Evolutionary conservation across 208 protist species (phyloP).

Genomic region (Leishmania lainsoni): DNA sequence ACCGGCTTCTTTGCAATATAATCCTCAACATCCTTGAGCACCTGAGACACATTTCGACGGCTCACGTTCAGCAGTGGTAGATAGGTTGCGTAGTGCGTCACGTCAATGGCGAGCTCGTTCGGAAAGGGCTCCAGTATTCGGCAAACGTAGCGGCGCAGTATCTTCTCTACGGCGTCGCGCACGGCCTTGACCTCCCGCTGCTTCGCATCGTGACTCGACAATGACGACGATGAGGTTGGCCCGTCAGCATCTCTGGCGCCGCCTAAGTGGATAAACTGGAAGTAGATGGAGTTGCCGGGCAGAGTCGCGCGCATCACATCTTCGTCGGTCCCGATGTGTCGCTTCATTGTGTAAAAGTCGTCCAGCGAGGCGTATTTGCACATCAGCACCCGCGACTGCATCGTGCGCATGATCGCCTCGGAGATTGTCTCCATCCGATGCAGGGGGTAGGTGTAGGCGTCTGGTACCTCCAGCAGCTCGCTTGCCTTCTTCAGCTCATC

Average conservation of each 20-base stretch:
- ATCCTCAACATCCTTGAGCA: slow-evolving; percentile 27
- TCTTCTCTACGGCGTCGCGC: slow-evolving; percentile 24
- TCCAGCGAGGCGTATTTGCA: slow-evolving; percentile 37
- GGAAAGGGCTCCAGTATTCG: slow-evolving; percentile 39
- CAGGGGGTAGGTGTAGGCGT: slow-evolving; percentile 34
- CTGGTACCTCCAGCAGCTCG: slow-evolving; percentile 23
- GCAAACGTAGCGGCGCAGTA: slow-evolving; percentile 45
- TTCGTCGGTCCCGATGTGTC: slow-evolving; percentile 28
- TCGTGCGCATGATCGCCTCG: slow-evolving; percentile 42
- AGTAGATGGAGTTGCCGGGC: slow-evolving; percentile 2
- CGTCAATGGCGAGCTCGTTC: slow-evolving; percentile 51
- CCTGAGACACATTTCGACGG: slow-evolving; percentile 39
- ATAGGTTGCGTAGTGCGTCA: slow-evolving; percentile 50
- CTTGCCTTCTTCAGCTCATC: not conserved
- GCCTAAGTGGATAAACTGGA: slow-evolving; percentile 12
- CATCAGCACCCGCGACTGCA: slow-evolving; percentile 42
- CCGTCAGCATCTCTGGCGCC: not conserved
- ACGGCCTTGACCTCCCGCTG: slow-evolving; percentile 15
- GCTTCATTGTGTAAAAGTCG: slow-evolving; percentile 21
- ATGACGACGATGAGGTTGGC: not conserved
- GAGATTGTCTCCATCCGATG: slow-evolving; percentile 55
- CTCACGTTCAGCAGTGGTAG: slow-evolving; percentile 35
- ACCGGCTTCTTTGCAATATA: slow-evolving; percentile 24
- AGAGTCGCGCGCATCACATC: slow-evolving; percentile 16
- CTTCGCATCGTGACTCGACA: not conserved